phyloP scores from a whole-genome alignment of 805 yeast species.

The Wickerhamomyces mucosus region DNA sequence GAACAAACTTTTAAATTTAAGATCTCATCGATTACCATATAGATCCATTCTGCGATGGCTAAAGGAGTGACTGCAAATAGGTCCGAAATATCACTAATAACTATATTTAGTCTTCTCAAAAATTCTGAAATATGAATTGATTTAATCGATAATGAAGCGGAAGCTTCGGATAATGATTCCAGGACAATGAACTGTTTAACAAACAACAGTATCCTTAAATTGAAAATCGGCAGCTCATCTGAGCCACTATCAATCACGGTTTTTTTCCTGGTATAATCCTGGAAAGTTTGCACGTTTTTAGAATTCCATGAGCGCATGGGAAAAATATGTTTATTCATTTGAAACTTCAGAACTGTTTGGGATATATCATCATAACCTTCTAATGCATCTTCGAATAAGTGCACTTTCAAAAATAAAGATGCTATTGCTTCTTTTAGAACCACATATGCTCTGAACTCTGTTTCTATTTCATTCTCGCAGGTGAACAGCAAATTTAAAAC shows the following conservation, averaged over 20 bases:
- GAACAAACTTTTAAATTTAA: constrained; percentile 17
- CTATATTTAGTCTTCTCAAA: constrained; percentile 22
- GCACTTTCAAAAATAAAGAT: constrained; percentile 41
- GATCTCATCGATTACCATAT: constrained; percentile 32
- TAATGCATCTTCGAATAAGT: constrained; percentile 52
- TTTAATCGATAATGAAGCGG: constrained; percentile 31
- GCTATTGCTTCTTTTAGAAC: constrained; percentile 40
- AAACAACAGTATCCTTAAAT: constrained; percentile 23
- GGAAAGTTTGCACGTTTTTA: constrained; percentile 3
- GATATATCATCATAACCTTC: constrained; percentile 39
- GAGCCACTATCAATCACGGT: not conserved
- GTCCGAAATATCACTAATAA: constrained; percentile 30
- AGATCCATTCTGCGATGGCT: constrained; percentile 32
- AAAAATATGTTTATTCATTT: constrained; percentile 1
- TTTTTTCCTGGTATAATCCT: constrained; percentile 2
- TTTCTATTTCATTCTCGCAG: constrained; percentile 1
- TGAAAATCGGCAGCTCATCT: constrained; percentile 4
- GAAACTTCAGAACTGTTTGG: constrained; percentile 13
- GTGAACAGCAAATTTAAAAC: constrained; percentile 16
- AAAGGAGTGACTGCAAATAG: constrained; percentile 13
- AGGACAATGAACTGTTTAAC: constrained; percentile 27
- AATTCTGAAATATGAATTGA: constrained; percentile 31
- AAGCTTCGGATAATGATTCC: constrained; percentile 27
- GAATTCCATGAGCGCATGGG: constrained; percentile 3
- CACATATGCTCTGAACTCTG: constrained; percentile 1